A percentile compares a stretch with the other conserved stretches of the same genome.
phyloP scores from a whole-genome alignment of 495 filamentous ascomycete species.

The Penicillium arizonense region DNA sequence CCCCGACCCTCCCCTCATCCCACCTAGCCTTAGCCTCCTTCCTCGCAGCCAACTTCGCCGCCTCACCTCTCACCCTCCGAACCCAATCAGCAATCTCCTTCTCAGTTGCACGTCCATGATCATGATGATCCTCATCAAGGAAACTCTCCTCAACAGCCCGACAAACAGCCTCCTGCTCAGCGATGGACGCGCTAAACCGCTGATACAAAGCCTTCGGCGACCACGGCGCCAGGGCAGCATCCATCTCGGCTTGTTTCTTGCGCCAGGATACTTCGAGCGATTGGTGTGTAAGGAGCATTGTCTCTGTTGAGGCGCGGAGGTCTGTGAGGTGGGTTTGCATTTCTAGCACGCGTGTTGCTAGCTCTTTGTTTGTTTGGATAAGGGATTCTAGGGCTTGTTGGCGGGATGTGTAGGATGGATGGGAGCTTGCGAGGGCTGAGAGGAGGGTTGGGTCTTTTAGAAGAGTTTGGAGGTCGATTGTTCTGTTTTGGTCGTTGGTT shows the following conservation, averaged over 20 bases:
- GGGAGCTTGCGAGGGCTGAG: constrained; percentile 61
- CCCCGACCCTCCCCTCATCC: constrained; percentile 92
- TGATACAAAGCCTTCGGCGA: constrained; percentile 81
- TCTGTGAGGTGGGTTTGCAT: constrained; percentile 58
- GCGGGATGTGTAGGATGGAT: constrained; percentile 53
- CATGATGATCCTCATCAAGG: constrained; percentile 59
- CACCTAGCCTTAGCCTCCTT: constrained; percentile 84
- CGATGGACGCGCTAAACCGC: constrained; percentile 66
- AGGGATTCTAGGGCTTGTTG: constrained; percentile 55
- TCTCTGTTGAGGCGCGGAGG: constrained; percentile 67
- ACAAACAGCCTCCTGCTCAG: constrained; percentile 82
- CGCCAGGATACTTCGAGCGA: constrained; percentile 90
- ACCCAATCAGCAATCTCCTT: constrained; percentile 84
- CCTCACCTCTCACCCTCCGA: constrained; percentile 70
- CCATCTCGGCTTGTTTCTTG: constrained; percentile 84
- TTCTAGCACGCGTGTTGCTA: constrained; percentile 66
- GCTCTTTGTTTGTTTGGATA: constrained; percentile 59
- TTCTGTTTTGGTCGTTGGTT: constrained; percentile 34
- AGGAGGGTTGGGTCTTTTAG: constrained; percentile 59
- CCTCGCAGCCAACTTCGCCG: constrained; percentile 69
- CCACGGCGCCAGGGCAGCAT: constrained; percentile 78
- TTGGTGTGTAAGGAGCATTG: constrained; percentile 76
- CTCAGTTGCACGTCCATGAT: constrained; percentile 60
- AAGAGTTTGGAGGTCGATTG: constrained; percentile 63
- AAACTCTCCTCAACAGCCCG: constrained; percentile 86